Base-by-base conservation (phyloP, 2,329 filamentous ascomycete genomes). In the Ceratocystiopsis minuta region DNA sequence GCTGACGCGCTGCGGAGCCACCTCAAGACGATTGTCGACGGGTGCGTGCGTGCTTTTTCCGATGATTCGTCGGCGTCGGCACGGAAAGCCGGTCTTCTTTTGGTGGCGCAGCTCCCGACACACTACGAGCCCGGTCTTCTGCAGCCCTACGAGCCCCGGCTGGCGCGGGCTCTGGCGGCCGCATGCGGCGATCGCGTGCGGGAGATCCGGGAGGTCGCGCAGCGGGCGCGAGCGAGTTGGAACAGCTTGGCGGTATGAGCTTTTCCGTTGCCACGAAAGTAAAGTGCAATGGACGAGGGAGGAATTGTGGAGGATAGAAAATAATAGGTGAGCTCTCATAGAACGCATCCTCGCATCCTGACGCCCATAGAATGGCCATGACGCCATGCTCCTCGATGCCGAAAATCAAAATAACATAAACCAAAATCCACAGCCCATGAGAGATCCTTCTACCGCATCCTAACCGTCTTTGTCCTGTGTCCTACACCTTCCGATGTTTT, bases 181-280 rank as follows among this genome's bases (percentile, higher is more conserved):
- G 68, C 69, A 1, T 71, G 69, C 39, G 71, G 70, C 2, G 69
- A 75, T 47, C 54, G 57, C 6, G 65, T 71, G 10, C 59, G 72
- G 37, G 68, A 70, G 45, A 60, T 74, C 37, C 60, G 72, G 38
- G 64, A 59, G 43, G 59, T 58, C 38, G 70, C 71, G 16, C 59
- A 69, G 41, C 49, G 54, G 44, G 68, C 70, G 4, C 61, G 68
- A 42, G 58, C 57, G 40, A 63, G 61, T 7, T 75, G 71, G 71
- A 57, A 55, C 3, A 56, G 52, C 43, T 45, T 64, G 39, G 38
- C 39, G 7, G 50, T 48, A 12, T 58, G 40, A 60, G 55, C 41
- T 28, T 17, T 20, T 35, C 13, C 14, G 13, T 34, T 34, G 34
- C 6, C n/a, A n/a, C n/a, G n/a, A n/a, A n/a, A n/a, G n/a, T n/a